phyloP scores from a whole-genome alignment of 169 alveolate genomes.

The Plasmodium adleri region DNA sequence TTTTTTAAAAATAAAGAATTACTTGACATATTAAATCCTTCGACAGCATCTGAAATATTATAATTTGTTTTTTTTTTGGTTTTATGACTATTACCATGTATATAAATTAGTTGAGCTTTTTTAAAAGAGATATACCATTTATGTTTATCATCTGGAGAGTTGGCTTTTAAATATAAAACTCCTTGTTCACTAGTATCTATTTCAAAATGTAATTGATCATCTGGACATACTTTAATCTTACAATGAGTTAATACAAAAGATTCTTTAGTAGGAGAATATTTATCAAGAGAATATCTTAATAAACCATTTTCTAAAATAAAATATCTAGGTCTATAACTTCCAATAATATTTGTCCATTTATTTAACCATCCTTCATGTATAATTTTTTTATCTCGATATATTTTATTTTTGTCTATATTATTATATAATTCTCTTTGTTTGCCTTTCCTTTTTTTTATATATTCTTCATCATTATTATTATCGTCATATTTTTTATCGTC shows the following conservation, averaged over 20 bases:
- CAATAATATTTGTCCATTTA: conserved; percentile 90
- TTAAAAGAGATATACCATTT: conserved; percentile 86
- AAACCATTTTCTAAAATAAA: conserved; percentile 88
- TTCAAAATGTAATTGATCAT: conserved; percentile 86
- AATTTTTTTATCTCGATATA: conserved; percentile 76
- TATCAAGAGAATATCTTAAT: conserved; percentile 83
- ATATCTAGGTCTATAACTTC: conserved; percentile 90
- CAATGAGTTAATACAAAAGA: conserved; percentile 84
- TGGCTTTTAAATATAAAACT: conserved; percentile 82
- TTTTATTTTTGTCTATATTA: conserved; percentile 4
- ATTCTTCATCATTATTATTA: no score
- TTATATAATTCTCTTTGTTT: background rate
- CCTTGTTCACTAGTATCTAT: conserved; percentile 86
- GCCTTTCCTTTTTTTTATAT: no score
- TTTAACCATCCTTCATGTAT: conserved; percentile 90
- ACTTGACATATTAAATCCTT: background rate
- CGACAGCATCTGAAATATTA: background rate
- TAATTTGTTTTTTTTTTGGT: conserved; percentile 9
- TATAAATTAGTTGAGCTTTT: conserved; percentile 79
- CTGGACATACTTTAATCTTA: conserved; percentile 84
- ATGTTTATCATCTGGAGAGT: conserved; percentile 84
- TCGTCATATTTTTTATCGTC: background rate
- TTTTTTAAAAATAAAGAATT: conserved; percentile 41
- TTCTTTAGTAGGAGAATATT: conserved; percentile 84
- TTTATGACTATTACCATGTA: conserved; percentile 24